Evolutionary conservation across 2,329 filamentous ascomycete genomes (phyloP).

Genomic region (Fusarium lateritium): DNA sequence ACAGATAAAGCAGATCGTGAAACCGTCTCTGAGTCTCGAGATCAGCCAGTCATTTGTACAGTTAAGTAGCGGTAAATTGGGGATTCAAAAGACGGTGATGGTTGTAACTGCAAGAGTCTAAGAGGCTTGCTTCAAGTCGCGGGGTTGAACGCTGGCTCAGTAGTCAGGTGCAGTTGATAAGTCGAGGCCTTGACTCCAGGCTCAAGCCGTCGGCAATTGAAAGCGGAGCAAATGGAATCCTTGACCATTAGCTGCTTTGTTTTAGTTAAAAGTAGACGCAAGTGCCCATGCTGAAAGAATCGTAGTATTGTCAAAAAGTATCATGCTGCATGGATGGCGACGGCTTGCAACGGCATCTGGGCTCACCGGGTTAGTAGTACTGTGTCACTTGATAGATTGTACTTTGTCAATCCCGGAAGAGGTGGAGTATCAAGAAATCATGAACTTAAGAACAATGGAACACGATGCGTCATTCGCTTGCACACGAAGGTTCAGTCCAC

Average conservation of each 20-base stretch:
- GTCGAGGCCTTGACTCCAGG: conserved; percentile 11
- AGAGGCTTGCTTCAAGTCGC: conserved; percentile 11
- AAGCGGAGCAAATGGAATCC: conserved; percentile 1
- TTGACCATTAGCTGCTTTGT: conserved; percentile 9
- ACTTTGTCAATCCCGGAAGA: conserved; percentile 13
- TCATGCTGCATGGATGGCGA: conserved; percentile 27
- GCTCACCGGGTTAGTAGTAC: conserved; percentile 19
- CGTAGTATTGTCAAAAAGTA: conserved; percentile 12
- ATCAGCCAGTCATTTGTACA: conserved; percentile 30
- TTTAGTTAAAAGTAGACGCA: background rate
- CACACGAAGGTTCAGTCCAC: background rate
- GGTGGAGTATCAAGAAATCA: conserved; percentile 15
- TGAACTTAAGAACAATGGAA: background rate
- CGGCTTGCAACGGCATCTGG: conserved; percentile 36
- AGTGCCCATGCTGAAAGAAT: background rate
- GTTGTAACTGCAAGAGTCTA: conserved; percentile 1
- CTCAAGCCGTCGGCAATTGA: conserved; percentile 23
- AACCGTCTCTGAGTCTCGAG: conserved; percentile 11
- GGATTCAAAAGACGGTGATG: conserved; percentile 20
- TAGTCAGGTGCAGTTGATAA: conserved; percentile 19
- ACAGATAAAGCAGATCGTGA: conserved; percentile 39
- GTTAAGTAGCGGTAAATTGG: conserved; percentile 8
- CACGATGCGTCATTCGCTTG: conserved; percentile 6
- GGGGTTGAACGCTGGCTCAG: conserved; percentile 23
- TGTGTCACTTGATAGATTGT: conserved; percentile 29